A percentile compares a stretch with the other conserved stretches of the same genome.
Evolutionary conservation across 2,329 filamentous ascomycete species (phyloP).

Genomic region (Cercospora sp.): DNA sequence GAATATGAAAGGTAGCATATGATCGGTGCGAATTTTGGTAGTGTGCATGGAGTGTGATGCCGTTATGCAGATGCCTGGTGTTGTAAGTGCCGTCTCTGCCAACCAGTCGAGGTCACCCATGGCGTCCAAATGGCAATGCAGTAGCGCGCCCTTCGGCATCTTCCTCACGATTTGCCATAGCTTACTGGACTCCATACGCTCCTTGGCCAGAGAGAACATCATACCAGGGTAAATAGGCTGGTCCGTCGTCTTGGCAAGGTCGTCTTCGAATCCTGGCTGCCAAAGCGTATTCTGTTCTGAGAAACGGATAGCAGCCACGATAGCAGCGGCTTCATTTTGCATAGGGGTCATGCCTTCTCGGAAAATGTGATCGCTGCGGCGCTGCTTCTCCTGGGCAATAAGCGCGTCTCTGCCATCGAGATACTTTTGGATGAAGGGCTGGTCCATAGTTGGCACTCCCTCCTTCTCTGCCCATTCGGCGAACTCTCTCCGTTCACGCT

Average conservation of each 20-base stretch:
- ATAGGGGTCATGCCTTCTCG: conserved; percentile 74
- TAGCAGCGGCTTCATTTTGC: conserved; percentile 72
- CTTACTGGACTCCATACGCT: conserved; percentile 79
- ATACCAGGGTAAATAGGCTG: conserved; percentile 79
- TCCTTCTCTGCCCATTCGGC: conserved; percentile 35
- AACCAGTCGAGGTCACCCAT: conserved; percentile 87
- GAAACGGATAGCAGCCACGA: conserved; percentile 76
- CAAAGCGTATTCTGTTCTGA: conserved; percentile 76
- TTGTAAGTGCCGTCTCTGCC: conserved; percentile 68
- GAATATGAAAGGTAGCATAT: conserved; percentile 58
- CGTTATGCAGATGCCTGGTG: conserved; percentile 71
- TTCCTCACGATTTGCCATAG: conserved; percentile 80
- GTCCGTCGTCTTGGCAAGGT: conserved; percentile 61
- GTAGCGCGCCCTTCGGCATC: conserved; percentile 85
- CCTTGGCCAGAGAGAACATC: conserved; percentile 87
- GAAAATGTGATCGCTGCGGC: conserved; percentile 75
- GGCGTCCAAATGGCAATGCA: conserved; percentile 88
- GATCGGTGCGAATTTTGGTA: conserved; percentile 55
- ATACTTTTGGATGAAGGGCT: conserved; percentile 82
- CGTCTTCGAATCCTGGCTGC: conserved; percentile 72
- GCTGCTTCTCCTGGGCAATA: conserved; percentile 76
- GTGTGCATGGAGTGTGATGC: conserved; percentile 60
- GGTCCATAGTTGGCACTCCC: conserved; percentile 51
- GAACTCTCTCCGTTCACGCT: conserved; percentile 10
- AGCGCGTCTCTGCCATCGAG: conserved; percentile 72